A percentile compares a stretch with the other conserved stretches of the same genome.
phyloP scores from a whole-genome alignment of 176 grass and related monocot species.

The Elymus sibiricus region DNA sequence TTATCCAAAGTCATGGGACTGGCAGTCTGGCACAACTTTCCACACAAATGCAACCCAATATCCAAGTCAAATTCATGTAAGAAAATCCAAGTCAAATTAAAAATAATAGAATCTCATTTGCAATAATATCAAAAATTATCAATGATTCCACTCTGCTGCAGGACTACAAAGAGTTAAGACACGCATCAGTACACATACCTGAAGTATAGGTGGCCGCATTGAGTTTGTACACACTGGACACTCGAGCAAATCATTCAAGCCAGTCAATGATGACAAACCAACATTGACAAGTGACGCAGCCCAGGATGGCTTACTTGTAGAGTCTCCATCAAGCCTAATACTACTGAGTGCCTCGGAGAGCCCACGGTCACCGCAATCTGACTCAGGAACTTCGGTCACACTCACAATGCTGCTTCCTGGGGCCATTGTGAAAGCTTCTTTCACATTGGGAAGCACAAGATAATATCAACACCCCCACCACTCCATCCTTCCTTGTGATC shows the following conservation, averaged over 20 bases:
- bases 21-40: neutral
- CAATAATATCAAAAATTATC: neutral
- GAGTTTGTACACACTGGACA: slow-evolving; percentile 68
- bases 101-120: slow-evolving; percentile 1
- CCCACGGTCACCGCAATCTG: slow-evolving; percentile 34
- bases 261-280: slow-evolving; percentile 43
- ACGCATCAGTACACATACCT: slow-evolving; percentile 34
- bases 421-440: slow-evolving; percentile 32
- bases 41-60: neutral
- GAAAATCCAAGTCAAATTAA: neutral
- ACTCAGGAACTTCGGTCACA: slow-evolving; percentile 40
- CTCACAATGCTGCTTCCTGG: slow-evolving; percentile 50
- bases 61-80: neutral
- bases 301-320: slow-evolving; percentile 47
- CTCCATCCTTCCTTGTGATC: slow-evolving; percentile 30
- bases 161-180: neutral
- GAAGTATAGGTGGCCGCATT: slow-evolving; percentile 64
- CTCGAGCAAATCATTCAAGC: slow-evolving; percentile 59
- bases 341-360: slow-evolving; percentile 36
- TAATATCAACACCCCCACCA: slow-evolving; percentile 6
- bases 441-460: slow-evolving; percentile 27
- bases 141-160: neutral
- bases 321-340: slow-evolving; percentile 31
- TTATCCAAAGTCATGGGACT: neutral
- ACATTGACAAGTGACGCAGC: slow-evolving; percentile 27